Base-by-base conservation (phyloP, 2,329 filamentous ascomycete genomes). In the Colletotrichum lupini region DNA sequence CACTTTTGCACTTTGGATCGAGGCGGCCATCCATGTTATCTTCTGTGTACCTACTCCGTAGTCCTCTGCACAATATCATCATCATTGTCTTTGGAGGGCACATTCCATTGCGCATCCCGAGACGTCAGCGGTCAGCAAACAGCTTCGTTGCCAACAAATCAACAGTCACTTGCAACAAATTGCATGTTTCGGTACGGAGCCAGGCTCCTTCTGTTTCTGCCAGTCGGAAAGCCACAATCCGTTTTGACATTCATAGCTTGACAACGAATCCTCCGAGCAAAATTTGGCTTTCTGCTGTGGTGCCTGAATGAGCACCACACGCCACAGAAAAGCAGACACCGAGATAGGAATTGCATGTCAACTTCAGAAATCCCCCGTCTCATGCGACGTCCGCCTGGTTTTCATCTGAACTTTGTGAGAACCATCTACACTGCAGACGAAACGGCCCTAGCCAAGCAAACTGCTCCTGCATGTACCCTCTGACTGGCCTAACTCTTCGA, bases 391-490 rank as follows among this genome's bases (percentile, higher is more conserved):
- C 46, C 24, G 35, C 65, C 57, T 67, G 35, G 11, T 26, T 55
- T 53, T 71, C 68, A 42, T 71, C 68, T 67, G 68, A 71, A 71
- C 63, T 66, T 35, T 30, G 28, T 32, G 32, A 49, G 62, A 55
- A 67, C 61, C 22, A 28, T 53, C 22, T 26, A 49, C 56, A 60
- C 52, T 52, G 49, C 59, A 60, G 60, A 61, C 71, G 71, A 73
- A 73, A 73, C 71, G 60, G 46, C 70, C 30, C 32, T 69, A 65
- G 66, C 68, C 59, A 70, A 61, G 70, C 67, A 35, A 70, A 56
- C 60, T 28, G 61, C 49, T 62, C 46, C 53, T 59, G 63, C 67
- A 73, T 59, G 55, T 28, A 49, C 70, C 55, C 69, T 62, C 30
- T 55, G 55, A 63, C 65, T 30, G 30, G 66, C 53, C 32, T 46